These are phyloP conservation scores for Cylindrodendrum hubeiense DNA, from an alignment of 2,329 filamentous ascomycete species.

Conservation along the genomic window DNA sequence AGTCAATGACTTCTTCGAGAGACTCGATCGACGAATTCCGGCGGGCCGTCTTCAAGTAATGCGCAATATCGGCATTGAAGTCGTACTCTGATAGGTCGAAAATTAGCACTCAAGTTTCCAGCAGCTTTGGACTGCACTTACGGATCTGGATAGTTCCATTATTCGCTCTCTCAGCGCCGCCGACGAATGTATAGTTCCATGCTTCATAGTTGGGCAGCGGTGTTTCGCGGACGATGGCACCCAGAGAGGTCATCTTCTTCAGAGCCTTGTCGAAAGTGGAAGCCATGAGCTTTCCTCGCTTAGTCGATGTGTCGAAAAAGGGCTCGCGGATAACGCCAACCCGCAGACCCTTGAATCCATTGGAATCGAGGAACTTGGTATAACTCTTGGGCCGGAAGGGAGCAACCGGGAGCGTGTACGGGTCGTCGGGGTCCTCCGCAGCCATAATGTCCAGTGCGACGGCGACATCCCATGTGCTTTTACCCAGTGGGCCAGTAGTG, in stretches of 20 bases:
- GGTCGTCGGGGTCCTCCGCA: not conserved
- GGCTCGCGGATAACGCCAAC: not conserved
- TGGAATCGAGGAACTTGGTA: not conserved
- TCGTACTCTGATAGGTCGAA: not conserved
- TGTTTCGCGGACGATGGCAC: not conserved
- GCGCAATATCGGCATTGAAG: slow-evolving; percentile 4
- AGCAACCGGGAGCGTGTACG: not conserved
- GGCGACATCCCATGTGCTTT: slow-evolving; percentile 10
- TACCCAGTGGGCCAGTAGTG: slow-evolving; percentile 2
- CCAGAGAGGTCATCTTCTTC: not conserved
- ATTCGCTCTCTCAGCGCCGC: not conserved
- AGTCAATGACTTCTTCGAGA: slow-evolving; percentile 5
- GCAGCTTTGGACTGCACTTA: not conserved
- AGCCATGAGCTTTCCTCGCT: not conserved
- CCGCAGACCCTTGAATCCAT: slow-evolving; percentile 5
- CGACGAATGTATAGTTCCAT: slow-evolving; percentile 14
- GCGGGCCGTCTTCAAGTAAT: not conserved
- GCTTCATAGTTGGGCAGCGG: not conserved
- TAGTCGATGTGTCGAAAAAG: not conserved
- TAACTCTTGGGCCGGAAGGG: not conserved
- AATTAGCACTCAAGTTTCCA: not conserved
- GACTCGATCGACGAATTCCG: not conserved
- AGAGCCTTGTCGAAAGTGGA: not conserved
- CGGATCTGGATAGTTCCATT: slow-evolving; percentile 8
- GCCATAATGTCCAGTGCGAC: slow-evolving; percentile 8